Base-by-base conservation (phyloP, 257 asterid species). In the Nicotiana tomentosiformis region DNA sequence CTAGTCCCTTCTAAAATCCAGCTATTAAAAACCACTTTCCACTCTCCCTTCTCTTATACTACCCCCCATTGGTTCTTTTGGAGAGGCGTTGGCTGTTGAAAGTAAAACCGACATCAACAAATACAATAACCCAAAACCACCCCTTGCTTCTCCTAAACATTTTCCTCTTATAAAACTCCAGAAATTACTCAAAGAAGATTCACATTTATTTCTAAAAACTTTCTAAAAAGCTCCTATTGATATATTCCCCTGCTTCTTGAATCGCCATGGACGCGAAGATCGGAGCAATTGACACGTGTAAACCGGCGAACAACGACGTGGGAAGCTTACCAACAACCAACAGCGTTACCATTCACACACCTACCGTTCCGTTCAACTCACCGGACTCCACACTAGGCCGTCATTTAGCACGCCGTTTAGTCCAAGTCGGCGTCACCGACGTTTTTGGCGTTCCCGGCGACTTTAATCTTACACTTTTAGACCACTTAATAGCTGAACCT, bases 401-500 rank as follows among this genome's bases (percentile, higher is more conserved):
- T 70, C 85, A 85, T 37, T 5, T 85, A 29, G 85, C 88, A 29
- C 80, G 85, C 49, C 83, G 88, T 32, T 82, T 85, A 9, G 85
- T 85, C 4, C 77, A 85, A 69, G 67, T 85, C 7, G 88, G 88
- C 7, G 77, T 77, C 23, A 68, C 43, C 6, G 88, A 85, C 39
- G 69, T 85, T 1, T 82, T 85, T 57, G 65, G 85, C 2, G 85
- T 85, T 3, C 85, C 88, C 0, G 88, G 88, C 1, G 88, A 85
- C 33, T 85, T 85, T 39, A 85, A 85, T 61, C 37, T 82, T 5
- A 82, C 88, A 4, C 72, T 85, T 4, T 58, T 85, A 55, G 98
- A 94, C 77, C 93, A 90, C 35, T 90, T 94, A 46, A 68, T 94
- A 0, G 94, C 95, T n/a, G 97, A 94, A 88, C 98, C 97, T 1